Conservation (phyloP, 2,329 filamentous ascomycete genomes). For the Verticillium albo-atrum region DNA sequence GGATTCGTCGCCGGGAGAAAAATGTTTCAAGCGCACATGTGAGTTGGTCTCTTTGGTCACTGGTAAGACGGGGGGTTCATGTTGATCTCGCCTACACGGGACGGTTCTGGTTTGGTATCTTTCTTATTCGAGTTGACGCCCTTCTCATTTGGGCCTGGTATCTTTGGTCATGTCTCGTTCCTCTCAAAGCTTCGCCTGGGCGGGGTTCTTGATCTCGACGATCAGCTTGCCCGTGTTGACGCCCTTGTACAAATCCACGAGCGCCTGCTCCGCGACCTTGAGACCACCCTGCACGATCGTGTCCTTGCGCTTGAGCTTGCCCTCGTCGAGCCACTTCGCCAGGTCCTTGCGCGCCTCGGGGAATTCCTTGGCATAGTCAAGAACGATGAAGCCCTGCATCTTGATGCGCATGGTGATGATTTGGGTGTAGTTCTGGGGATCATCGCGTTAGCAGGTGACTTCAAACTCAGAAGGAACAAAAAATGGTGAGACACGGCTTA, state of each 20-base stretch:
- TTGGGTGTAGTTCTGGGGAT: slow-evolving; percentile 38
- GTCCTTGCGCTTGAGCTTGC: slow-evolving; percentile 67
- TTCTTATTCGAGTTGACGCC: background rate
- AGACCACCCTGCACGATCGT: slow-evolving; percentile 66
- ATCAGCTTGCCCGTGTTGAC: slow-evolving; percentile 65
- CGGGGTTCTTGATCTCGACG: slow-evolving; percentile 41
- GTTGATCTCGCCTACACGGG: background rate
- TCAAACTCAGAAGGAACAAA: background rate
- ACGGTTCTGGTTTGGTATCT: background rate
- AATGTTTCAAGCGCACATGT: background rate
- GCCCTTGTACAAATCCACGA: slow-evolving; percentile 62
- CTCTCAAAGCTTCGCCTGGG: background rate
- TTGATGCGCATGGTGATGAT: slow-evolving; percentile 50
- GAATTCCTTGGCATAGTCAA: slow-evolving; percentile 60
- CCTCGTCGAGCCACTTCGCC: slow-evolving; percentile 61
- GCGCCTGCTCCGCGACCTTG: slow-evolving; percentile 54
- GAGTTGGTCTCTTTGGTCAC: background rate
- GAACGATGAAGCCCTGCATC: slow-evolving; percentile 70
- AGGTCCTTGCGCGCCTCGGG: slow-evolving; percentile 54
- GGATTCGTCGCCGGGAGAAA: background rate
- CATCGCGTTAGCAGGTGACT: background rate
- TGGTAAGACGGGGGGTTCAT: background rate
- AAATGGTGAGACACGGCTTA: slow-evolving; percentile 13
- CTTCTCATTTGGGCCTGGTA: background rate
- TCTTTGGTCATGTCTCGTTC: background rate